Evolutionary conservation across 768 basidiomycete genomes (phyloP).

Genomic region (Tricholoma furcatifolium): DNA sequence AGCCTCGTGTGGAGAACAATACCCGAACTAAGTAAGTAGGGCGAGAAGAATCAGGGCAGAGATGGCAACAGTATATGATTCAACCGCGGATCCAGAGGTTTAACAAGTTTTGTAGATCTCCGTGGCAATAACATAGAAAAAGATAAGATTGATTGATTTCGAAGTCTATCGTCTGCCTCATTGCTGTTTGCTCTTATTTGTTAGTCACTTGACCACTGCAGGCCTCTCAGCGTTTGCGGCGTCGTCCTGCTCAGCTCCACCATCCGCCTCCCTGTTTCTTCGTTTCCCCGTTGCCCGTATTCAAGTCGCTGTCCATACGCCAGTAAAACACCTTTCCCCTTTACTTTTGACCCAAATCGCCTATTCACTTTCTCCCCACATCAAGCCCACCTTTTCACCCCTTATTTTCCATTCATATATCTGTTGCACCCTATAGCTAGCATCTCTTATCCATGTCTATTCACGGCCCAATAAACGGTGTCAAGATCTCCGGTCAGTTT

Average conservation of each 20-base stretch:
- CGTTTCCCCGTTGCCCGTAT: background rate
- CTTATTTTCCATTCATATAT: slow-evolving; percentile 13
- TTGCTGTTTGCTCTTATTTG: slow-evolving; percentile 31
- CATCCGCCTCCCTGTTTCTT: background rate
- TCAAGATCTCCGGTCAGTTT: slow-evolving; percentile 81
- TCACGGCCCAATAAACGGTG: slow-evolving; percentile 83
- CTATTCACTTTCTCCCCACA: slow-evolving; percentile 20
- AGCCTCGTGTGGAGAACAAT: slow-evolving; percentile 9
- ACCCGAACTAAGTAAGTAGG: slow-evolving; percentile 3
- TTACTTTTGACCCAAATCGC: slow-evolving; percentile 18
- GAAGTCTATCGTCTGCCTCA: slow-evolving; percentile 3
- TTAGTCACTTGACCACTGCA: slow-evolving; percentile 32
- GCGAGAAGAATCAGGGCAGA: background rate
- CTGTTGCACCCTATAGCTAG: slow-evolving; percentile 10
- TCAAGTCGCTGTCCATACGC: background rate
- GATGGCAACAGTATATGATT: background rate
- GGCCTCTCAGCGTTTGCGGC: slow-evolving; percentile 17
- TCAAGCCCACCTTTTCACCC: slow-evolving; percentile 11
- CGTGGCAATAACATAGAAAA: too few species aligned
- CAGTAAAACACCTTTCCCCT: background rate
- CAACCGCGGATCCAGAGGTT: background rate
- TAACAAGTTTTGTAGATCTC: background rate
- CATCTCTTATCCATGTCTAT: slow-evolving; percentile 53
- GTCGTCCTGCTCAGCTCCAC: slow-evolving; percentile 15
- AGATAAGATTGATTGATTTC: background rate